Percentiles rank a stretch among this genome's conserved stretches.
Conservation (phyloP, 331 rosid species). For the Quercus phellos region DNA sequence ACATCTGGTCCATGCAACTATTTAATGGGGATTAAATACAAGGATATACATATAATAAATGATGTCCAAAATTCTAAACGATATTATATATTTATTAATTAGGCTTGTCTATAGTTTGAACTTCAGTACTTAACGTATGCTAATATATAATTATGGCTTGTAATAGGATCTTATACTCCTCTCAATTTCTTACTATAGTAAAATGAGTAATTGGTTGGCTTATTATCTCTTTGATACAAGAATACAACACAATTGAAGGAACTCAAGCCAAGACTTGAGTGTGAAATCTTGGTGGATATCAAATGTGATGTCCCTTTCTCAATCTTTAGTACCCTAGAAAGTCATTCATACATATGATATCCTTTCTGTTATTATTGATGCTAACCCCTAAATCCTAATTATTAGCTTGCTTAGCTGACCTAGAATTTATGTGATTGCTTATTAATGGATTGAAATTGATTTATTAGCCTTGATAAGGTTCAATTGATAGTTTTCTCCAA, state of each 20-base stretch:
- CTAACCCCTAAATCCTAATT: too few species aligned
- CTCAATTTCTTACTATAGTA: constrained; percentile 15
- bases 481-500: background rate
- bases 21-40: constrained; percentile 43
- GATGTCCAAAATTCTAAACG: constrained; percentile 2
- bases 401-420: too few species aligned
- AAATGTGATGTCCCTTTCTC: background rate
- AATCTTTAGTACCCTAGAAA: background rate
- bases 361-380: too few species aligned
- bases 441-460: background rate
- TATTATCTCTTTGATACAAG: background rate
- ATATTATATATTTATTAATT: background rate
- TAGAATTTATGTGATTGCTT: background rate
- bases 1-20: constrained; percentile 87
- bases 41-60: background rate
- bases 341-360: background rate
- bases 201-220: background rate
- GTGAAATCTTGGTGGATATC: background rate
- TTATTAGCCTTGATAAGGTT: background rate
- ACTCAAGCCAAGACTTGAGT: background rate
- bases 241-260: background rate
- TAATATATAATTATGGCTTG: constrained; percentile 21
- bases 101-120: constrained; percentile 12
- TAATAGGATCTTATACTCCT: constrained; percentile 23
- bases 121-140: background rate